Percentiles rank a stretch among this genome's conserved stretches.
Conservation (phyloP, 2,329 filamentous ascomycete species). For the Fusarium sororula region DNA sequence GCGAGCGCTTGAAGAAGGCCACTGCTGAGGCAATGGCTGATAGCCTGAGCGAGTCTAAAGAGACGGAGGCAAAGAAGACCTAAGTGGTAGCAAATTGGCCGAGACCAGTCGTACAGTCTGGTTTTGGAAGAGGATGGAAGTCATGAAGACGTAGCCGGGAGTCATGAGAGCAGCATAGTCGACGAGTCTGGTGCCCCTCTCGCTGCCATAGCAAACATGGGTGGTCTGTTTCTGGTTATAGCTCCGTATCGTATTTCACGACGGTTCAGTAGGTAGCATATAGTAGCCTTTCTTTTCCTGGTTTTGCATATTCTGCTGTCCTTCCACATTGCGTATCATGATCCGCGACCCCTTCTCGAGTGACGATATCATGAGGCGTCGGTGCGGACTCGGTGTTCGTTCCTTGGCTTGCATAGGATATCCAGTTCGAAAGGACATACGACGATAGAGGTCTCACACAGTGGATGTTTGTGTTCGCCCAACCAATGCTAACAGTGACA, state of each 20-base stretch:
- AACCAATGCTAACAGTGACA: not conserved
- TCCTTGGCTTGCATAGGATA: not conserved
- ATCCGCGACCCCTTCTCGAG: not conserved
- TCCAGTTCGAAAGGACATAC: not conserved
- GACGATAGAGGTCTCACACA: not conserved
- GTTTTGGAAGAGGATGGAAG: not conserved
- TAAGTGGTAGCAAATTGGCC: conserved; percentile 24
- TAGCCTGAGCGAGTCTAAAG: conserved; percentile 56
- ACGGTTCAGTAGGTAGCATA: conserved; percentile 34
- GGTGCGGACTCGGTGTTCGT: not conserved
- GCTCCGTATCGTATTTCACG: conserved; percentile 6
- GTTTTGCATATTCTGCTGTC: not conserved
- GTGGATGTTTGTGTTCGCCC: not conserved
- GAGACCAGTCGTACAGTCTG: not conserved
- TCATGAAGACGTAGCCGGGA: not conserved
- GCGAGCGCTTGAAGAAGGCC: conserved; percentile 71
- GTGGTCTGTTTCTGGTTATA: conserved; percentile 24
- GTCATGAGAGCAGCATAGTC: conserved; percentile 8
- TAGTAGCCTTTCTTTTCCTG: conserved; percentile 37
- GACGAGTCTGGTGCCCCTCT: conserved; percentile 12
- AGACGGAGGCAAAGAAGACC: conserved; percentile 48
- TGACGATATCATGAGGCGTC: not conserved
- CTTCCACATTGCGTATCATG: not conserved
- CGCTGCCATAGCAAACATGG: conserved; percentile 4
- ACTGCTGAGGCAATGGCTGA: conserved; percentile 70